These are phyloP conservation scores for Cladophialophora immunda DNA, from an alignment of 2,329 filamentous ascomycete species.

Conservation along the genomic window DNA sequence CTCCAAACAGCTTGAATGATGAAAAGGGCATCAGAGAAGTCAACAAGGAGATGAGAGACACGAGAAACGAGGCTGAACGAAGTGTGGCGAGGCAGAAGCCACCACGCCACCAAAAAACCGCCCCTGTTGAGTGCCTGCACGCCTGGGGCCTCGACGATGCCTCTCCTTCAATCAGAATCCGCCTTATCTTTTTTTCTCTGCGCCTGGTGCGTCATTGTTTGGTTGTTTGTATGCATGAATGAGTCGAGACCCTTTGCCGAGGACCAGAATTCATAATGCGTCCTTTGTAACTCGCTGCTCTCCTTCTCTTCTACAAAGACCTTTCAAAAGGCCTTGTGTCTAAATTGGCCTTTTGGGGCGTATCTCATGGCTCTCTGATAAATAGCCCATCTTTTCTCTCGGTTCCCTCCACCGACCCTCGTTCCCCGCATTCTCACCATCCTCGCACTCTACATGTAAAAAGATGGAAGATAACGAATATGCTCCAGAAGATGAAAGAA, in stretches of 20 bases:
- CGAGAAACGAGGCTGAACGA: neutral
- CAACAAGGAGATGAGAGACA: neutral
- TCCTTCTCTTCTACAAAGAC: constrained; percentile 2
- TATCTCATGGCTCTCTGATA: neutral
- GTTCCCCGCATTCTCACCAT: constrained; percentile 1
- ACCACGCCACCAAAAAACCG: neutral
- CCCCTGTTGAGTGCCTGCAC: neutral
- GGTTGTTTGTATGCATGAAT: neutral
- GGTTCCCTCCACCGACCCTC: neutral
- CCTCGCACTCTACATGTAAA: constrained; percentile 1
- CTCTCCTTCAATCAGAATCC: neutral
- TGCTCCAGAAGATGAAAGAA: constrained; percentile 62
- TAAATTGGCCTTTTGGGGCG: neutral
- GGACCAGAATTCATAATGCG: constrained; percentile 1
- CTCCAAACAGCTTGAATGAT: neutral
- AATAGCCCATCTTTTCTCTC: neutral
- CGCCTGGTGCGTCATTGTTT: constrained; percentile 22
- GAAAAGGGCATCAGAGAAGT: neutral
- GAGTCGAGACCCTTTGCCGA: constrained; percentile 7
- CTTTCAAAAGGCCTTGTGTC: neutral
- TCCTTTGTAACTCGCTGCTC: neutral
- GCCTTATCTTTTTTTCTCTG: neutral
- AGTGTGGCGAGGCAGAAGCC: neutral
- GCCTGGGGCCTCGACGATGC: neutral
- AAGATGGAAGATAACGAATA: constrained; percentile 49